Conservation (phyloP, 768 basidiomycete species). For the Coprinopsis strossmayeri region DNA sequence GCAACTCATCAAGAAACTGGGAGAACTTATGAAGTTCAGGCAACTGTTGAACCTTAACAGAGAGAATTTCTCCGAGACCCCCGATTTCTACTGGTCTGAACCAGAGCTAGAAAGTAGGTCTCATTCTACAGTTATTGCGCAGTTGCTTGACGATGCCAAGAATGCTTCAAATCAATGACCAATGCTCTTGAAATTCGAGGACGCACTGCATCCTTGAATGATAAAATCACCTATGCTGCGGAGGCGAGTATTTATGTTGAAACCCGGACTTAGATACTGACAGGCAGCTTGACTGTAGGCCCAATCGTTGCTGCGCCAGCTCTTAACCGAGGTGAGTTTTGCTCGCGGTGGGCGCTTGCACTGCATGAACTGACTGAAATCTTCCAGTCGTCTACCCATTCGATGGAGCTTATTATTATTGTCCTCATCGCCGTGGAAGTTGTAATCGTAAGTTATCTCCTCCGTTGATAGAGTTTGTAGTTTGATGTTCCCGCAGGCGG, state of each 20-base stretch:
- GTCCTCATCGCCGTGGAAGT: constrained; percentile 92
- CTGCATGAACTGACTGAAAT: too few relatives aligned
- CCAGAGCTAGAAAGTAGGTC: constrained; percentile 76
- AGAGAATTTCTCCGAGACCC: constrained; percentile 84
- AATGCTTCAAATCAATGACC: constrained; percentile 79
- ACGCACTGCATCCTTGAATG: constrained; percentile 77
- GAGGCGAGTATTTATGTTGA: constrained; percentile 29
- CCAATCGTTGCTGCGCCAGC: constrained; percentile 83
- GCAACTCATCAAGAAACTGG: constrained; percentile 87
- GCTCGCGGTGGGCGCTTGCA: too few relatives aligned
- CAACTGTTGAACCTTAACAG: constrained; percentile 88
- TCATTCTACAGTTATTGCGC: neutral
- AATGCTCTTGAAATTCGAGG: constrained; percentile 81
- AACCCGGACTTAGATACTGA: too few relatives aligned
- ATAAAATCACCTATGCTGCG: constrained; percentile 88
- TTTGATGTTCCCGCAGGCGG: constrained; percentile 36
- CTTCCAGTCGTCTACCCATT: constrained; percentile 78
- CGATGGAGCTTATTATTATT: constrained; percentile 96
- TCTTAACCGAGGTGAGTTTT: constrained; percentile 73
- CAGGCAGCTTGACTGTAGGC: constrained; percentile 24
- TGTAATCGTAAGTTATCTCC: constrained; percentile 60
- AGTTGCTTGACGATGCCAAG: constrained; percentile 24
- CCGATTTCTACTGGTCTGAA: constrained; percentile 93
- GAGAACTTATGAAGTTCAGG: constrained; percentile 85
- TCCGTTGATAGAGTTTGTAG: neutral